A percentile compares a stretch with the other conserved stretches of the same genome.
phyloP scores from a whole-genome alignment of 768 basidiomycete genomes.

The Suillus fuscotomentosus region DNA sequence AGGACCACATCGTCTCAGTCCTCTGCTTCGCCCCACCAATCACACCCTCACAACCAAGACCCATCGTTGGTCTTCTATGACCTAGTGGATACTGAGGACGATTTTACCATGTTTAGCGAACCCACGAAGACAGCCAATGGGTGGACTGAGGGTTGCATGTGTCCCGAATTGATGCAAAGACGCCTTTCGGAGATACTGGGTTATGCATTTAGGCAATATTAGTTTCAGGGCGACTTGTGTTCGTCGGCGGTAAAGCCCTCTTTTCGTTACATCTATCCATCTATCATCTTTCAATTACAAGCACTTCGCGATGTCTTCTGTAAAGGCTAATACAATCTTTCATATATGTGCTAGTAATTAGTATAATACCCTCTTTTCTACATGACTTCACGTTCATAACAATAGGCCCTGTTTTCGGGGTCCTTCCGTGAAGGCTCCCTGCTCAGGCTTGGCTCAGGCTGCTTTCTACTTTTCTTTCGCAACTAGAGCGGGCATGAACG shows the following conservation, averaged over 20 bases:
- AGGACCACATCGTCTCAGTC: neutral
- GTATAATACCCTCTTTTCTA: no score
- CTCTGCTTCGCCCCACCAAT: neutral
- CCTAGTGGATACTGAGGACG: neutral
- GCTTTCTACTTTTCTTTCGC: neutral
- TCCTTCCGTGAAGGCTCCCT: neutral
- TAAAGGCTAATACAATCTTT: neutral
- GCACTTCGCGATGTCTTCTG: neutral
- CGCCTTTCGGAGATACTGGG: neutral
- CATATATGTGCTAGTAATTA: neutral
- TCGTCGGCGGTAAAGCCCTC: neutral
- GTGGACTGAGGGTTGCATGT: conserved; percentile 1
- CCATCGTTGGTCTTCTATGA: neutral
- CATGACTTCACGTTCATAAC: no score
- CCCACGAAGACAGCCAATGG: neutral
- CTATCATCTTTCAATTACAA: neutral
- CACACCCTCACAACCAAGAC: neutral
- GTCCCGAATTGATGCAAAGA: conserved; percentile 2
- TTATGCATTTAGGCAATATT: neutral
- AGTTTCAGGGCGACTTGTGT: neutral
- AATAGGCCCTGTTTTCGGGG: neutral
- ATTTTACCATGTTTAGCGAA: neutral
- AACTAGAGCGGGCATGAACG: neutral
- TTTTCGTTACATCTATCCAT: neutral
- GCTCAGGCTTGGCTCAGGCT: no score